Percentiles rank a stretch among this genome's conserved stretches.
These are phyloP conservation scores for Collybia mongolica DNA, from an alignment of 768 basidiomycete species.

Conservation along the genomic window DNA sequence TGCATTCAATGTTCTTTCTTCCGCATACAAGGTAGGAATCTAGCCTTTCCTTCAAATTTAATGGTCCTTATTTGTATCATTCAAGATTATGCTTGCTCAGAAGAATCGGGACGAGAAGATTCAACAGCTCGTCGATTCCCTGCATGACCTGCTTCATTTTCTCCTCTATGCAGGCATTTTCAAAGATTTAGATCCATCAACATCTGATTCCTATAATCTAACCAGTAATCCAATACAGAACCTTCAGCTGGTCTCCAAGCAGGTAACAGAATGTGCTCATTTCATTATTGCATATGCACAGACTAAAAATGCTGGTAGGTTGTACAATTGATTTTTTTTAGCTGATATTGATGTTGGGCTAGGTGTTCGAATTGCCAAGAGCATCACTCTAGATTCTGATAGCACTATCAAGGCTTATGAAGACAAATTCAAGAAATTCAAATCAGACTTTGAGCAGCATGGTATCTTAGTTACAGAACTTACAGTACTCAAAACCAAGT, in stretches of 20 bases:
- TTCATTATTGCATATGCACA: slow-evolving; percentile 25
- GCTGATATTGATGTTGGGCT: not conserved
- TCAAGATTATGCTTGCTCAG: not conserved
- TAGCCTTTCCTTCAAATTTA: not conserved
- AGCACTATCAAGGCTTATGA: slow-evolving; percentile 10
- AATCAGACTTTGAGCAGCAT: slow-evolving; percentile 8
- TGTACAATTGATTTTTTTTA: not conserved
- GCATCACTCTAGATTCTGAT: not conserved
- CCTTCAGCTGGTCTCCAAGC: slow-evolving; percentile 15
- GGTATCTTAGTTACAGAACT: slow-evolving; percentile 11
- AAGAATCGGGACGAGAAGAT: not conserved
- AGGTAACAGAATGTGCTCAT: slow-evolving; percentile 26
- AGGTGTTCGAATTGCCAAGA: not conserved
- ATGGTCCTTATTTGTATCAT: not conserved
- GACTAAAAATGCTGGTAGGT: slow-evolving; percentile 17
- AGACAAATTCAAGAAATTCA: slow-evolving; percentile 12
- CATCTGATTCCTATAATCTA: not conserved
- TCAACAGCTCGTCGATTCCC: not conserved
- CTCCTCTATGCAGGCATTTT: not conserved
- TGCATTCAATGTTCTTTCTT: not conserved
- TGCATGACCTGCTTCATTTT: not conserved
- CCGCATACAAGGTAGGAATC: not conserved
- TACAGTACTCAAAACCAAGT: slow-evolving; percentile 8
- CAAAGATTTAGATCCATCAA: not conserved
- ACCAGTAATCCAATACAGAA: slow-evolving; percentile 8